A percentile compares a stretch with the other conserved stretches of the same genome.
These are phyloP conservation scores for Kurtzmaniella fragi DNA, from an alignment of 805 yeast species.

Conservation along the genomic window DNA sequence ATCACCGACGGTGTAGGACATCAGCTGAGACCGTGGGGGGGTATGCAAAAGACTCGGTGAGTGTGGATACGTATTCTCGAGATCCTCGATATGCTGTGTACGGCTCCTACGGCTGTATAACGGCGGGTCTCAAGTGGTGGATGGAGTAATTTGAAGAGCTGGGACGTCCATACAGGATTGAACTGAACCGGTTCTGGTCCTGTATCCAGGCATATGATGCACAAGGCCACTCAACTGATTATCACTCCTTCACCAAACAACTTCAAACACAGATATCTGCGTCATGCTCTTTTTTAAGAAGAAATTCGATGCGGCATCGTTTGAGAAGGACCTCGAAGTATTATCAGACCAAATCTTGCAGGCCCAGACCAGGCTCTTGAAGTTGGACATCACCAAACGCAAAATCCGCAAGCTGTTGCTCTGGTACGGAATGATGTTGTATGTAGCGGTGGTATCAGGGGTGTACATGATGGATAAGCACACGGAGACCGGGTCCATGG, in stretches of 20 bases:
- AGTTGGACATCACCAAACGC: conserved; percentile 12
- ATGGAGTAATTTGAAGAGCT: no score
- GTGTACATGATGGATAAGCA: conserved; percentile 15
- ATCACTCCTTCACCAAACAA: no score
- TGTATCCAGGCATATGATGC: no score
- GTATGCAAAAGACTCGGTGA: not conserved
- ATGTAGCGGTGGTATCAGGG: conserved; percentile 17
- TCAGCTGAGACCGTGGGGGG: conserved; percentile 6
- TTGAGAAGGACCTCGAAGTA: conserved; percentile 29
- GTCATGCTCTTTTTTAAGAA: conserved; percentile 24
- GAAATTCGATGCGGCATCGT: conserved; percentile 24
- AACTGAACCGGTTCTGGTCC: no score
- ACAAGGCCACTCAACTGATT: no score
- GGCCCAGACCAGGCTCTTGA: conserved; percentile 20
- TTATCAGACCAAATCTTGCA: conserved; percentile 22
- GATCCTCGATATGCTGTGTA: no score
- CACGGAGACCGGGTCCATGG: conserved; percentile 11
- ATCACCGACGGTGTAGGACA: conserved; percentile 39
- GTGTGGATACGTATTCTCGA: not conserved
- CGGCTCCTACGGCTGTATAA: no score
- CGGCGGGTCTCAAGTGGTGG: no score
- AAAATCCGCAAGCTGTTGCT: conserved; percentile 11
- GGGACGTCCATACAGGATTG: no score
- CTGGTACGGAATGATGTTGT: conserved; percentile 15
- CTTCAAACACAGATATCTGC: conserved; percentile 12